A percentile compares a stretch with the other conserved stretches of the same genome.
phyloP scores from a whole-genome alignment of 176 grass and related monocot species.

The Coix lacrymajobi region DNA sequence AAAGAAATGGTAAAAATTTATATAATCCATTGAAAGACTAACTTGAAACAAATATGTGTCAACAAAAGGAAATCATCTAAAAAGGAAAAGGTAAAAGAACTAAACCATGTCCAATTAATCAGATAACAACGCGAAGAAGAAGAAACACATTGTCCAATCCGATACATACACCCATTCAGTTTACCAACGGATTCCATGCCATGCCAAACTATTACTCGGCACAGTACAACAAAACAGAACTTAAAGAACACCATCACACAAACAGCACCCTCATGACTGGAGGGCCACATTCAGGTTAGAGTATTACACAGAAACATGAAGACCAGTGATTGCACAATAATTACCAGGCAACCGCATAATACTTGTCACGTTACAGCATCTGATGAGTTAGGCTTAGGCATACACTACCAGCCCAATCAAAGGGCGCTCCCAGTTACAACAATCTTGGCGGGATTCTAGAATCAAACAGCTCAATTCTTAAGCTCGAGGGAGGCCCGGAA shows the following conservation, averaged over 20 bases:
- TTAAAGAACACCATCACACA: neutral
- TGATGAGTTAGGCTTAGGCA: constrained; percentile 10
- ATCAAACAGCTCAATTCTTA: constrained; percentile 20
- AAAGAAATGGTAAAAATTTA: neutral
- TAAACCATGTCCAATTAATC: neutral
- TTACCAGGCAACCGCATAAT: constrained; percentile 29
- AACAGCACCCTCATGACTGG: neutral
- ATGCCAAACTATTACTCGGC: neutral
- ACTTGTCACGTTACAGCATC: constrained; percentile 21
- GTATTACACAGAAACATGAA: neutral
- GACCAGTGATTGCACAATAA: constrained; percentile 16
- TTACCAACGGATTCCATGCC: neutral
- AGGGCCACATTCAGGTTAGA: neutral
- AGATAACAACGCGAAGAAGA: neutral
- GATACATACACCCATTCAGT: neutral
- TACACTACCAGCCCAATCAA: constrained; percentile 23
- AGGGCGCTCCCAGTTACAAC: constrained; percentile 16
- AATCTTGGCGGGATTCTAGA: constrained; percentile 18
- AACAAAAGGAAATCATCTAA: neutral
- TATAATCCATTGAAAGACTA: neutral
- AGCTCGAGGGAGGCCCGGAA: constrained; percentile 33
- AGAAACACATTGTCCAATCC: neutral
- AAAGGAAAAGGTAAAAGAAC: neutral
- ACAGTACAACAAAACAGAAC: too few relatives aligned
- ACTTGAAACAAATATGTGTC: neutral